These are phyloP conservation scores for Cutaneotrichosporon sp. DNA, from an alignment of 1,284 basidiomycete species.

Conservation along the genomic window DNA sequence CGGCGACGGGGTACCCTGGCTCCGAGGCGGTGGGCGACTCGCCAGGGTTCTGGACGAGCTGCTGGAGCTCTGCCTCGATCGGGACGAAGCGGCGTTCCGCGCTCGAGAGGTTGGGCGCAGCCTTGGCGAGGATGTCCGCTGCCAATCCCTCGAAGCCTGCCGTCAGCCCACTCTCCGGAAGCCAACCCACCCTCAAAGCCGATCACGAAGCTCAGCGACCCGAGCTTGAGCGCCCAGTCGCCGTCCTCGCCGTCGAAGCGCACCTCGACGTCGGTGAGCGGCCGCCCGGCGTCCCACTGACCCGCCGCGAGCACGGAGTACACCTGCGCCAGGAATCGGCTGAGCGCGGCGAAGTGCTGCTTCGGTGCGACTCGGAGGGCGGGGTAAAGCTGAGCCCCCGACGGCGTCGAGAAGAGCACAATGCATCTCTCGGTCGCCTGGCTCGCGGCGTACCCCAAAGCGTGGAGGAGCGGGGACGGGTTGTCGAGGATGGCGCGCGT, in stretches of 20 bases:
- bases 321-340: constrained; percentile 48
- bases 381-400: constrained; percentile 32
- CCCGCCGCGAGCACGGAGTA: constrained; percentile 48
- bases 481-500: constrained; percentile 28
- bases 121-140: constrained; percentile 6
- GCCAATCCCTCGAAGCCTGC: constrained; percentile 12
- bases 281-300: constrained; percentile 39
- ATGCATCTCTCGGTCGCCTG: constrained; percentile 26
- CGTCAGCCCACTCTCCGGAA: not conserved
- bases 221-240: constrained; percentile 28
- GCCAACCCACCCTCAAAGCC: constrained; percentile 23
- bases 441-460: constrained; percentile 29
- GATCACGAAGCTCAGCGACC: constrained; percentile 18
- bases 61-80: not conserved
- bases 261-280: constrained; percentile 50
- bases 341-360: constrained; percentile 37
- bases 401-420: constrained; percentile 39
- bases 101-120: not conserved
- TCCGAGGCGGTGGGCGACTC: not conserved
- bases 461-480: constrained; percentile 29
- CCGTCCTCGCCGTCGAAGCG: constrained; percentile 44
- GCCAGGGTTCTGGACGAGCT: not conserved
- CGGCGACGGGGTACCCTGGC: constrained; percentile 42
- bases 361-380: constrained; percentile 24
- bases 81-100: not conserved